Evolutionary conservation across 2,329 filamentous ascomycete genomes (phyloP).

Genomic region (Rugonectria rugulosa): DNA sequence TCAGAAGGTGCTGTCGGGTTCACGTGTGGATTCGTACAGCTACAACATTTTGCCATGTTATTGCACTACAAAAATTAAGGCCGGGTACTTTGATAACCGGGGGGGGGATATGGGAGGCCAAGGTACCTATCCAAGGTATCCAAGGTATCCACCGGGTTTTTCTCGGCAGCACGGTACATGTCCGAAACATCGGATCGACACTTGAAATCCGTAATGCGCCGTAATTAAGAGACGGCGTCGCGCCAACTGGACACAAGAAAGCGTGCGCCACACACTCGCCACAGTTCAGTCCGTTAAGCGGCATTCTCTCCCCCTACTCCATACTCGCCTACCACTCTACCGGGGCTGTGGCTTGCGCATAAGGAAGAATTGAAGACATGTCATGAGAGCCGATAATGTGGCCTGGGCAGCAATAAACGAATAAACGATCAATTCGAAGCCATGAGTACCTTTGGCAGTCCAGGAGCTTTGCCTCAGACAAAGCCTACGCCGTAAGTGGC

Average conservation of each 20-base stretch:
- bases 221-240: background rate
- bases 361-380: too few species aligned
- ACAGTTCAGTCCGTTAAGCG: slow-evolving; percentile 23
- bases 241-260: background rate
- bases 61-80: background rate
- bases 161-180: slow-evolving; percentile 20
- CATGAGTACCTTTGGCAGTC: slow-evolving; percentile 74
- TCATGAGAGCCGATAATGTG: slow-evolving; percentile 15
- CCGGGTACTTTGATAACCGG: slow-evolving; percentile 5
- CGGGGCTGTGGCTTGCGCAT: slow-evolving; percentile 17
- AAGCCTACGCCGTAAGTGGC: slow-evolving; percentile 75
- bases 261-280: slow-evolving; percentile 34
- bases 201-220: slow-evolving; percentile 6
- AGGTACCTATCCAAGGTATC: background rate
- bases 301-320: background rate
- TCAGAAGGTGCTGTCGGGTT: too few species aligned
- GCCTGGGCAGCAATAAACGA: slow-evolving; percentile 11
- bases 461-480: slow-evolving; percentile 68
- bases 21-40: slow-evolving; percentile 36
- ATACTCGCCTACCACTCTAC: slow-evolving; percentile 15
- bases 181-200: slow-evolving; percentile 5
- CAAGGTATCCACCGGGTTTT: slow-evolving; percentile 22
- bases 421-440: slow-evolving; percentile 16
- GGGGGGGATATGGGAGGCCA: background rate
- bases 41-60: background rate